Conservation (phyloP, 257 asterid genomes). For the Nicotiana benthamiana region DNA sequence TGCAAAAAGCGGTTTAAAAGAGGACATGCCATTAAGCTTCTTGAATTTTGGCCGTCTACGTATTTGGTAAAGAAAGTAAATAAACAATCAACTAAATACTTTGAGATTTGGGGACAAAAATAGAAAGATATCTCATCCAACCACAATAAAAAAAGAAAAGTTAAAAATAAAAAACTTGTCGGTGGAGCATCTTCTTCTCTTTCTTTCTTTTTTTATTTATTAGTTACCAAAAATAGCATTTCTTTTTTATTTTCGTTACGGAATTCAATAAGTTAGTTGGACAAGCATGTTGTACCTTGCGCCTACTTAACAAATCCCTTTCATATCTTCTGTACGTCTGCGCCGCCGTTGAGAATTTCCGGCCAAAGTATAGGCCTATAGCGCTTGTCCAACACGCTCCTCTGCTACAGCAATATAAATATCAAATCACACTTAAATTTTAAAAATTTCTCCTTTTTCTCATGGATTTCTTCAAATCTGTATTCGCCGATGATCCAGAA, state of each 20-base stretch:
- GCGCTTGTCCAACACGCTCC: background rate
- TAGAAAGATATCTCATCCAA: background rate
- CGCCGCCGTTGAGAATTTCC: background rate
- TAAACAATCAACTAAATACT: no score
- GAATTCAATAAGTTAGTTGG: background rate
- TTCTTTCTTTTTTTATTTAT: background rate
- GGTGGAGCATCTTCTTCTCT: background rate
- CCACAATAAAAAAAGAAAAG: background rate
- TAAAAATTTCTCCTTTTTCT: background rate
- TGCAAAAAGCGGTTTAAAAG: no score
- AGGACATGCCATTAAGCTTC: no score
- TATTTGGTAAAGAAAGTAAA: no score
- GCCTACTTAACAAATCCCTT: background rate
- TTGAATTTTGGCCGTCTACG: no score
- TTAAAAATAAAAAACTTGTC: background rate
- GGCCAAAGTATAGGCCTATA: background rate
- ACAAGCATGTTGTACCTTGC: background rate
- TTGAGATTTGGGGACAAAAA: no score
- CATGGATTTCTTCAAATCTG: slow-evolving; percentile 83
- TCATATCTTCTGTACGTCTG: background rate
- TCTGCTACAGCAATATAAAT: background rate
- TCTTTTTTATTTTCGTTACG: background rate
- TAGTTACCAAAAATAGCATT: background rate
- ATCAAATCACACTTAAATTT: background rate
- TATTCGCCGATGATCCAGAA: slow-evolving; percentile 50